Evolutionary conservation across 768 basidiomycete genomes (phyloP).

Genomic region (Cubamyces lactineus): DNA sequence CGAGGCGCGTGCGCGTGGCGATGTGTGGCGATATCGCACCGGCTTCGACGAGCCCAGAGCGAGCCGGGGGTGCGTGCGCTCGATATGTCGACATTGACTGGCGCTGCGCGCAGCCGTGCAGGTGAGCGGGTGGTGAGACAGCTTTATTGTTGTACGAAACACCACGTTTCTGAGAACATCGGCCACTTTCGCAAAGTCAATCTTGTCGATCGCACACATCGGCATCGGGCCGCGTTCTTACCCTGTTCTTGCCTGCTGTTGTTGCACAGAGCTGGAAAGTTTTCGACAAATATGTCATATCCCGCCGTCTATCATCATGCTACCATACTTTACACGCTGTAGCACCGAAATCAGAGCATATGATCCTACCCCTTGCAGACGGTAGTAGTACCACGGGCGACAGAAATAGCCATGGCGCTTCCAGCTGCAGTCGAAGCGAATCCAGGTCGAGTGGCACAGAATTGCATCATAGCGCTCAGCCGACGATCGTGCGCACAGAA

Average conservation of each 20-base stretch:
- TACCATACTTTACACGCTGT: too few relatives aligned
- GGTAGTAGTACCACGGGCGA: too few relatives aligned
- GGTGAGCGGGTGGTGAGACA: neutral
- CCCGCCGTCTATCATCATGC: too few relatives aligned
- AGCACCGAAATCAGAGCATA: too few relatives aligned
- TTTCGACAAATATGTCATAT: neutral
- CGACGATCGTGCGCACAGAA: neutral
- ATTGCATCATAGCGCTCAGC: too few relatives aligned
- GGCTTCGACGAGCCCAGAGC: neutral
- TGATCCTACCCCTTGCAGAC: too few relatives aligned
- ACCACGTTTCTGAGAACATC: neutral
- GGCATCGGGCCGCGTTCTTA: slow-evolving; percentile 6
- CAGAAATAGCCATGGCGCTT: too few relatives aligned
- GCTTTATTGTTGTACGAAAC: slow-evolving; percentile 12
- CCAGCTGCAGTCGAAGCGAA: too few relatives aligned
- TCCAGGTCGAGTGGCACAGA: too few relatives aligned
- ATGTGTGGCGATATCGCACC: neutral
- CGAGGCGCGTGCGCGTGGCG: neutral
- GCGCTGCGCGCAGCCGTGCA: neutral
- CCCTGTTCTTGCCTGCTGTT: neutral
- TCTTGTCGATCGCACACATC: neutral
- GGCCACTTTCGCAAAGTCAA: neutral
- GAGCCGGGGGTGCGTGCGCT: neutral
- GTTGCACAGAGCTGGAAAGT: too few relatives aligned
- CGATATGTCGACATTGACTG: slow-evolving; percentile 7